Conservation (phyloP, 2,329 filamentous ascomycete genomes). For the Cercospora nicotianae region DNA sequence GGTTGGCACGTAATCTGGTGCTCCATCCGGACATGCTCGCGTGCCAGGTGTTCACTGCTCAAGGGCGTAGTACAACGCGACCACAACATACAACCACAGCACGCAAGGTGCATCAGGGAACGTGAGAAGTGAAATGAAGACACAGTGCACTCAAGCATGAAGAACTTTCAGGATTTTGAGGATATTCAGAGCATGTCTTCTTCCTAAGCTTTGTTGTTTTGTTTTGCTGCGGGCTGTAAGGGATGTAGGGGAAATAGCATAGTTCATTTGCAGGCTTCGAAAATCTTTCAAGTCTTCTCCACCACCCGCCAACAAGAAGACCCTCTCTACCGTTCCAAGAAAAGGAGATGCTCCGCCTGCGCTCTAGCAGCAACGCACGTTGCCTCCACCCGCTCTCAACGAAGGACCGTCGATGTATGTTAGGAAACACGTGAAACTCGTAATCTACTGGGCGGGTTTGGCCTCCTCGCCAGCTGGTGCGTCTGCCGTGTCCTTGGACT, state of each 20-base stretch:
- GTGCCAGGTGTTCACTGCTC: background rate
- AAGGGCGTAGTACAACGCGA: slow-evolving; percentile 8
- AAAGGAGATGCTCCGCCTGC: slow-evolving; percentile 29
- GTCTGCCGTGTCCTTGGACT: slow-evolving; percentile 57
- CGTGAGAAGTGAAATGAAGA: slow-evolving; percentile 9
- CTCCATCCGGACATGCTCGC: slow-evolving; percentile 18
- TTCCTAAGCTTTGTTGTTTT: slow-evolving; percentile 5
- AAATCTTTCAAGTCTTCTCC: background rate
- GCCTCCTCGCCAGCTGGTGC: slow-evolving; percentile 56
- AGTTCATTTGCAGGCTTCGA: slow-evolving; percentile 8
- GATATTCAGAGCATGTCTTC: background rate
- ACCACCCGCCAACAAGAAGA: background rate
- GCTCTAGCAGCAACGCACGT: slow-evolving; percentile 25
- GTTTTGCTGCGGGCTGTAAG: slow-evolving; percentile 26
- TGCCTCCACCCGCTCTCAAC: slow-evolving; percentile 27
- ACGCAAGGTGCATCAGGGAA: background rate
- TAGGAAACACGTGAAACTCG: slow-evolving; percentile 19
- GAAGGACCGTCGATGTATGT: slow-evolving; percentile 30
- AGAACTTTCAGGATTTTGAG: slow-evolving; percentile 23
- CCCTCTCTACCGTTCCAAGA: slow-evolving; percentile 24
- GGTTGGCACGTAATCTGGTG: slow-evolving; percentile 6
- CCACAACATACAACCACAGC: slow-evolving; percentile 6
- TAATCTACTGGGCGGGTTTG: slow-evolving; percentile 47
- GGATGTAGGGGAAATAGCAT: slow-evolving; percentile 24
- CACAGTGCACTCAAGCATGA: background rate